Percentiles rank a stretch among this genome's conserved stretches.
Evolutionary conservation across 495 filamentous ascomycete genomes (phyloP).

Genomic region (Penicillium antarcticum): DNA sequence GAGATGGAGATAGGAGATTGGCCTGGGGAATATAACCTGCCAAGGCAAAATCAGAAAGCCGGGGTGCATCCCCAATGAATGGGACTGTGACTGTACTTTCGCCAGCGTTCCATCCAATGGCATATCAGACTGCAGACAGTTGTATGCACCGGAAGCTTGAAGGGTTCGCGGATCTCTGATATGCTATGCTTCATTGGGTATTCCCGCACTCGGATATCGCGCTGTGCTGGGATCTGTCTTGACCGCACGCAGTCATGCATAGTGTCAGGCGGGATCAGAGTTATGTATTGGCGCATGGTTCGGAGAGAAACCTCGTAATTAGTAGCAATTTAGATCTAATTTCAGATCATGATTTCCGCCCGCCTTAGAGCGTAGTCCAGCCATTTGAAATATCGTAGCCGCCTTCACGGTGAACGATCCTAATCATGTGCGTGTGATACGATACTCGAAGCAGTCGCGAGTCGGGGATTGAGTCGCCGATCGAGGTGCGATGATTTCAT

Average conservation of each 20-base stretch:
- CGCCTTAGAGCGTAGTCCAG: no score
- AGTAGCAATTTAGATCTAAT: no score
- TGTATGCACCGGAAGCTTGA: slow-evolving; percentile 6
- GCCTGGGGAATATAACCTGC: neutral
- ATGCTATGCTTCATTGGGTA: neutral
- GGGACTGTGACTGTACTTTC: neutral
- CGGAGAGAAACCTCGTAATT: no score
- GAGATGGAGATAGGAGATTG: neutral
- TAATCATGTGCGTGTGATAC: neutral
- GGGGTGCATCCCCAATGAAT: neutral
- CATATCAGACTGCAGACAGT: neutral
- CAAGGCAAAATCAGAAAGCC: slow-evolving; percentile 4
- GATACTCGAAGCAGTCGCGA: neutral
- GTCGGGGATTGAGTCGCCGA: slow-evolving; percentile 1
- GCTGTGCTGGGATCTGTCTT: neutral
- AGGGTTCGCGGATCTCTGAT: neutral
- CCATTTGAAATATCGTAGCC: no score
- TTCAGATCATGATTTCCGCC: no score
- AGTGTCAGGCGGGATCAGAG: no score
- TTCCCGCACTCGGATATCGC: neutral
- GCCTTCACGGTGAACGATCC: no score
- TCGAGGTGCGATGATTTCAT: slow-evolving; percentile 22
- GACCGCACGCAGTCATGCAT: no score
- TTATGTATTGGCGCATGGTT: no score
- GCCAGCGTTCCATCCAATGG: neutral